Percentiles rank a stretch among this genome's conserved stretches.
Evolutionary conservation across 2,329 filamentous ascomycete genomes (phyloP).

Genomic region (Ceratocystis colombiana): DNA sequence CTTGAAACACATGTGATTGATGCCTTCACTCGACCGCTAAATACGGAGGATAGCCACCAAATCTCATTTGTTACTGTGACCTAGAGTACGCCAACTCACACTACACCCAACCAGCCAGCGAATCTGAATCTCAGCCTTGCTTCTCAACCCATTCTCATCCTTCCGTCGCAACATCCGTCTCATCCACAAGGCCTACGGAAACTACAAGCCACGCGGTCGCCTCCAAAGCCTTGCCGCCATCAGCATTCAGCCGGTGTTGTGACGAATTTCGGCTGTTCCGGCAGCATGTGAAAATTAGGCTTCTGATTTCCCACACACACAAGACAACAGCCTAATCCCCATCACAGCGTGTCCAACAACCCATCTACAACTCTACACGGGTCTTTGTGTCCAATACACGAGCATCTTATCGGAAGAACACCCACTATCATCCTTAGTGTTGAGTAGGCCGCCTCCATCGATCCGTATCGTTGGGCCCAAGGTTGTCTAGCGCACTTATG

Average conservation of each 20-base stretch:
- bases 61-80: background rate
- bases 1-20: background rate
- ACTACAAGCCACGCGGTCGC: background rate
- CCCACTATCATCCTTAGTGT: background rate
- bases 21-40: background rate
- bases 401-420: background rate
- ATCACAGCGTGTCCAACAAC: background rate
- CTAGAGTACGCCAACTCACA: background rate
- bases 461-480: background rate
- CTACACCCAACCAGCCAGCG: background rate
- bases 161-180: background rate
- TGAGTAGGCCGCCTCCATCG: slow-evolving; percentile 8
- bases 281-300: slow-evolving; percentile 2
- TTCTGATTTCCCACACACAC: background rate
- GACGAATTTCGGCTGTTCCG: background rate
- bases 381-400: background rate
- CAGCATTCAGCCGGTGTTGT: no score
- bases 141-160: background rate
- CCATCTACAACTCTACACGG: background rate
- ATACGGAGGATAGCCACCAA: background rate
- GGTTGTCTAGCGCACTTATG: background rate
- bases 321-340: background rate
- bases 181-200: background rate
- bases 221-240: background rate
- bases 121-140: background rate